Evolutionary conservation across 1,284 basidiomycete species (phyloP), one percentile per base, ranked within the genome.

Genomic region (Papiliotrema laurentii): DNA sequence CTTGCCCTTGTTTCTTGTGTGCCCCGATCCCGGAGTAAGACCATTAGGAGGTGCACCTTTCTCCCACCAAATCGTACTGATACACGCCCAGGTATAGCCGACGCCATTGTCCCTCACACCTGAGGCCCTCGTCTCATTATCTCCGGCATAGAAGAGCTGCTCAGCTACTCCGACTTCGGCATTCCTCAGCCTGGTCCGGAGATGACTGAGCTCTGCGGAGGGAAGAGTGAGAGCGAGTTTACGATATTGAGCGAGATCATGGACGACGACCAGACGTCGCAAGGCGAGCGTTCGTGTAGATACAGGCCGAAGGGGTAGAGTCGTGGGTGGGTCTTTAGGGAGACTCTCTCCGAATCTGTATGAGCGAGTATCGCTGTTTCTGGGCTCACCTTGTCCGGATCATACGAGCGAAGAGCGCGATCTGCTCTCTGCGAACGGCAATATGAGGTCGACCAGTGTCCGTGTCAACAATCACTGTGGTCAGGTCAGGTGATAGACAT

Each of bases 31-130:
- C 3, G 68, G 81, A 72, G 67, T 47, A 35, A 61, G 41, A 13
- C 69, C 68, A 19, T 56, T 50, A 14, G 69, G 63, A 10, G 61
- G 50, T 3, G 66, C 68, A 2, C 87, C 87, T 51, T 84, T 80
- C 63, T 90, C 87, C 53, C 81, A 85, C 80, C 83, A 85, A 56
- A 86, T 85, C 57, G 88, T 86, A 56, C 83, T 81, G 6, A 91
- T 72, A 3, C 85, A 61, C 2, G 68, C 66, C 57, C 63, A 72
- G 2, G 65, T 66, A 45, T 72, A 72, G 4, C 69, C 81, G 38
- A 90, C 70, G 61, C 86, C 90, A 0, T 71, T 71, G 40, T 70
- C 69, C 42, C 64, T 53, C 21, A 68, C 61, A n/a, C 67, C 66
- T 3, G 53, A 50, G 9, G 40, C 41, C 22, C 50, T 51, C 4